Conservation (phyloP, 2,329 filamentous ascomycete species). For the Colletotrichum noveboracense region DNA sequence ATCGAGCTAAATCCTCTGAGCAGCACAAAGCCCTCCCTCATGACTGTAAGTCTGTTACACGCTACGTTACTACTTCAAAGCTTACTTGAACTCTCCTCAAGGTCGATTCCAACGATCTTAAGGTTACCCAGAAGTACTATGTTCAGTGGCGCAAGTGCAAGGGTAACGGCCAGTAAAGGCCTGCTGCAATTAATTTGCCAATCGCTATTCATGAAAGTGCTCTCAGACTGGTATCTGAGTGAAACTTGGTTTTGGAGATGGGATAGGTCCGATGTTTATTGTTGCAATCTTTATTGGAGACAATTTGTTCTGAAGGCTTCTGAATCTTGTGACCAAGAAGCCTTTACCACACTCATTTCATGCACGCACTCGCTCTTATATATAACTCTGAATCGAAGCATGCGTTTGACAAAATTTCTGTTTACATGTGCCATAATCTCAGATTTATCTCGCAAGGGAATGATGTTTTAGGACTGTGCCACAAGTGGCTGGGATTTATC, state of each 20-base stretch:
- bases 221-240: not conserved
- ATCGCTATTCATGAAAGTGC: not conserved
- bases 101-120: not conserved
- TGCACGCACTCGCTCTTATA: not conserved
- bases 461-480: not conserved
- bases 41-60: constrained; percentile 29
- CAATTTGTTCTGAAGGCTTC: not conserved
- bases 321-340: rapidly evolving
- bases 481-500: rapidly evolving
- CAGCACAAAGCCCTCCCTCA: constrained; percentile 19
- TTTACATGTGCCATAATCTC: no score
- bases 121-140: not conserved
- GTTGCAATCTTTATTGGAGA: not conserved
- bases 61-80: not conserved
- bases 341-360: not conserved
- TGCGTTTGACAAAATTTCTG: not conserved
- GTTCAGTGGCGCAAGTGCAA: not conserved
- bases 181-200: not conserved
- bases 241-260: not conserved
- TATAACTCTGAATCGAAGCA: not conserved
- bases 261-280: rapidly evolving
- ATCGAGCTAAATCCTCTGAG: constrained; percentile 37
- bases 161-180: not conserved
- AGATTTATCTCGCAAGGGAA: not conserved
- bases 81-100: not conserved